Percentiles rank a stretch among this genome's conserved stretches.
Conservation (phyloP, 345 rosid species). For the Cochlearia excelsa region DNA sequence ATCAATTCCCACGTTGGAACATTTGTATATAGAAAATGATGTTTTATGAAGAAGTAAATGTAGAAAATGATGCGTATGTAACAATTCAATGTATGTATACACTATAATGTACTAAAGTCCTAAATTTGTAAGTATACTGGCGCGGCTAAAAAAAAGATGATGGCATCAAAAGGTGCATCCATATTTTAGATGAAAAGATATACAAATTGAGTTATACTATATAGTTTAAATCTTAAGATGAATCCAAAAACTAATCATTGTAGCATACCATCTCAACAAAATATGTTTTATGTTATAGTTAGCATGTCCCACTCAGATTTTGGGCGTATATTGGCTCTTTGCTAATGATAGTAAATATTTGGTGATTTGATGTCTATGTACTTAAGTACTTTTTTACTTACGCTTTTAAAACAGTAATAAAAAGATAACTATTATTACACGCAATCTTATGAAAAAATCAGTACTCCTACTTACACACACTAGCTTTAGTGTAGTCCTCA, state of each 20-base stretch:
- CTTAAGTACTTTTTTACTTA: slow-evolving; percentile 7
- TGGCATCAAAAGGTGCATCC: too few species aligned
- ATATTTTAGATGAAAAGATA: neutral
- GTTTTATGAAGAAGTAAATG: too few species aligned
- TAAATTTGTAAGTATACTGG: too few species aligned
- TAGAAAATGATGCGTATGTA: too few species aligned
- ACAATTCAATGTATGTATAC: too few species aligned
- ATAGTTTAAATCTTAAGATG: neutral
- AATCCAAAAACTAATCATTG: neutral
- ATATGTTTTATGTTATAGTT: slow-evolving; percentile 2
- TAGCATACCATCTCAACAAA: slow-evolving; percentile 14
- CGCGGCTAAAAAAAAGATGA: too few species aligned
- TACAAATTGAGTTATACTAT: neutral
- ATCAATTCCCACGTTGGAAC: too few species aligned
- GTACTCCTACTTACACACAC: slow-evolving; percentile 11
- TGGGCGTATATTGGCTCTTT: slow-evolving; percentile 20
- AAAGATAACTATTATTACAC: slow-evolving; percentile 6
- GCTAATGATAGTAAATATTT: slow-evolving; percentile 5
- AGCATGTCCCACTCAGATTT: slow-evolving; percentile 23
- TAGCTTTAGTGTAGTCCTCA: slow-evolving; percentile 11
- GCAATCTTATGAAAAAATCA: slow-evolving; percentile 14
- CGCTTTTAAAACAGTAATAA: slow-evolving; percentile 6
- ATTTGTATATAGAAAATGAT: too few species aligned
- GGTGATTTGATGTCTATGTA: slow-evolving; percentile 12
- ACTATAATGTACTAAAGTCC: too few species aligned